A percentile compares a stretch with the other conserved stretches of the same genome.
Evolutionary conservation across 805 yeast species (phyloP).

Genomic region (Candida fluviatilis): DNA sequence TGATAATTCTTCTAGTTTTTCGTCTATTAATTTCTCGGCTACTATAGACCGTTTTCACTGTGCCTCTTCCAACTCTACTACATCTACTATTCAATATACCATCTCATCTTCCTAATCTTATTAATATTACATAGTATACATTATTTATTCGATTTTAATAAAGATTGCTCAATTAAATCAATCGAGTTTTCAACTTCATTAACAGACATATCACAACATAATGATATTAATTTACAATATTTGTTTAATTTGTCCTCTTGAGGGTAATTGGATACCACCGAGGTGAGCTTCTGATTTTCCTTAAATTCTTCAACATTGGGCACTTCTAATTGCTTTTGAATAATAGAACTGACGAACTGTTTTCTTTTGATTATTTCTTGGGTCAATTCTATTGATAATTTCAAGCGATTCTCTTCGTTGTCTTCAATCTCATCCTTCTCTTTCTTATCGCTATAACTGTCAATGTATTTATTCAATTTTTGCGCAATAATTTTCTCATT

Average conservation of each 20-base stretch:
- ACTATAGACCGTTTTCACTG: no score
- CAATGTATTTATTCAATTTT: background rate
- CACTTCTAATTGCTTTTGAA: conserved; percentile 17
- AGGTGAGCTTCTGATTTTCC: conserved; percentile 11
- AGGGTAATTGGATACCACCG: conserved; percentile 4
- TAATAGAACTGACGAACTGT: conserved; percentile 14
- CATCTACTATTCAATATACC: no score
- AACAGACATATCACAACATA: conserved; percentile 40
- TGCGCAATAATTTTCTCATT: background rate
- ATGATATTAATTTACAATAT: conserved; percentile 37
- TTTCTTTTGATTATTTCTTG: conserved; percentile 20
- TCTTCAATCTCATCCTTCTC: conserved; percentile 3
- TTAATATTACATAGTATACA: conserved; percentile 4
- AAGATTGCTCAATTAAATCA: conserved; percentile 39
- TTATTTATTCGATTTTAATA: conserved; percentile 18
- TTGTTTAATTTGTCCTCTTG: conserved; percentile 19
- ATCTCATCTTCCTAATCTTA: no score
- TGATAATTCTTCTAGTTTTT: no score
- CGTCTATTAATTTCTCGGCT: no score
- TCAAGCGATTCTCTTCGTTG: conserved; percentile 11
- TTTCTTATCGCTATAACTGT: background rate
- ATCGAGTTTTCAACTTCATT: conserved; percentile 39
- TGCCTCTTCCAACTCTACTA: no score
- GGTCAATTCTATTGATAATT: conserved; percentile 24
- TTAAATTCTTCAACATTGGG: conserved; percentile 17